phyloP scores from a whole-genome alignment of 2,329 filamentous ascomycete genomes.

The Botrytis medusae region DNA sequence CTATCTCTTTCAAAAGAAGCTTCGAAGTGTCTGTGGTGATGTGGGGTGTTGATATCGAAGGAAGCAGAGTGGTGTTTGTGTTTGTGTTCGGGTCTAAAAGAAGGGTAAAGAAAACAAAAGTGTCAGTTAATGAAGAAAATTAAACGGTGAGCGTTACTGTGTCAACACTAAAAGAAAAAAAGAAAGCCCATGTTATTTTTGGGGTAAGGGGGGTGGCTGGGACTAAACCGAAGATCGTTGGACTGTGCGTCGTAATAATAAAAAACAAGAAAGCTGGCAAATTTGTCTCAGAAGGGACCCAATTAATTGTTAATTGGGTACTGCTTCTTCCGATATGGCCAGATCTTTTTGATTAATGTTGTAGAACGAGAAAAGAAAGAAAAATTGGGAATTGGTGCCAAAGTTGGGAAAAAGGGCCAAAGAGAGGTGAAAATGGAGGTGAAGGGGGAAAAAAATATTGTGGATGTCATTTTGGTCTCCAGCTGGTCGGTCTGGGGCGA shows the following conservation, averaged over 20 bases:
- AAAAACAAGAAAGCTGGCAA: conserved; percentile 23
- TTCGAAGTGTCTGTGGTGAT: conserved; percentile 30
- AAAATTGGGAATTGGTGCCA: not conserved
- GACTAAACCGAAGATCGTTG: conserved; percentile 22
- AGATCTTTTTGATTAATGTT: conserved; percentile 8
- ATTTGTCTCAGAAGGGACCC: conserved; percentile 23
- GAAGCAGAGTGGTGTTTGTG: conserved; percentile 48
- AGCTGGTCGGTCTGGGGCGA: not conserved
- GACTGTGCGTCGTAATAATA: conserved; percentile 22
- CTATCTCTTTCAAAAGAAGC: conserved; percentile 21
- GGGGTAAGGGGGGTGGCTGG: conserved; percentile 24
- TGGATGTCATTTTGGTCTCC: not conserved
- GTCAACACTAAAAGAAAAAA: conserved; percentile 40
- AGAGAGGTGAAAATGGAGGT: conserved; percentile 16
- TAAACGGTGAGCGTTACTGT: conserved; percentile 44
- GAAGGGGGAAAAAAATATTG: not conserved
- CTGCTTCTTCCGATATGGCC: conserved; percentile 20
- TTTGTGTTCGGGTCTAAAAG: conserved; percentile 35
- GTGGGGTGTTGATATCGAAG: conserved; percentile 50
- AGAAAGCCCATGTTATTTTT: conserved; percentile 21
- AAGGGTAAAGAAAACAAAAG: conserved; percentile 27
- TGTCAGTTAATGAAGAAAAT: conserved; percentile 31
- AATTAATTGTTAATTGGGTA: conserved; percentile 22
- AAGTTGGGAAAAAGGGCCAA: not conserved
- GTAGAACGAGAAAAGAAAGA: conserved; percentile 13